Evolutionary conservation across 768 basidiomycete species (phyloP).

Genomic region (Hericium coralloides): DNA sequence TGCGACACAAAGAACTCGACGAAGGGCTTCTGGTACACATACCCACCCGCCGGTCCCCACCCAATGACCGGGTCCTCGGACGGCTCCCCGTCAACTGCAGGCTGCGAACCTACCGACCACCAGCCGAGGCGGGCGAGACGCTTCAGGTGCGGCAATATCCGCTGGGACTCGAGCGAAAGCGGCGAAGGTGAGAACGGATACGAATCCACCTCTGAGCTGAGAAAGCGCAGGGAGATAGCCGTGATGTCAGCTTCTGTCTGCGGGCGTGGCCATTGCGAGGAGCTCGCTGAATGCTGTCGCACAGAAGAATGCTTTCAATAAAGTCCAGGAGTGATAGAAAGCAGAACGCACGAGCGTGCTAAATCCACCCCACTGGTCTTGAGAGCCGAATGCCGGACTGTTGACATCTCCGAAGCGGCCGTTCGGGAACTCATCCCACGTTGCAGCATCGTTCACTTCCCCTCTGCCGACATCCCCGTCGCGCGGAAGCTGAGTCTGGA

Average conservation of each 20-base stretch:
- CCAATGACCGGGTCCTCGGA: conserved; percentile 78
- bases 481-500: conserved; percentile 39
- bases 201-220: conserved; percentile 59
- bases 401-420: conserved; percentile 97
- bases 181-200: conserved; percentile 88
- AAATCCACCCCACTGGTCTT: conserved; percentile 70
- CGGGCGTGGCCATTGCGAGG: conserved; percentile 74
- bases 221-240: conserved; percentile 68
- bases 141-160: conserved; percentile 72
- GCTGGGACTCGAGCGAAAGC: conserved; percentile 71
- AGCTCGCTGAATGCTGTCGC: conserved; percentile 47
- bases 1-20: conserved; percentile 88
- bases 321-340: neutral
- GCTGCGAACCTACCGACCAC: conserved; percentile 98
- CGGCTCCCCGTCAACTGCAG: conserved; percentile 73
- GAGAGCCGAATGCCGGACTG: conserved; percentile 88
- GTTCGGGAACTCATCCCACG: conserved; percentile 97
- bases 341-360: conserved; percentile 40
- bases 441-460: conserved; percentile 66
- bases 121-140: conserved; percentile 68
- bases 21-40: conserved; percentile 96
- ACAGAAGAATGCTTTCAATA: too few species aligned
- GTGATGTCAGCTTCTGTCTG: conserved; percentile 61
- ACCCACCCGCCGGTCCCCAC: conserved; percentile 89
- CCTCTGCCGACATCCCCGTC: conserved; percentile 58